Base-by-base conservation (phyloP, 352 stramenopile genomes). In the Pythium brassicae region DNA sequence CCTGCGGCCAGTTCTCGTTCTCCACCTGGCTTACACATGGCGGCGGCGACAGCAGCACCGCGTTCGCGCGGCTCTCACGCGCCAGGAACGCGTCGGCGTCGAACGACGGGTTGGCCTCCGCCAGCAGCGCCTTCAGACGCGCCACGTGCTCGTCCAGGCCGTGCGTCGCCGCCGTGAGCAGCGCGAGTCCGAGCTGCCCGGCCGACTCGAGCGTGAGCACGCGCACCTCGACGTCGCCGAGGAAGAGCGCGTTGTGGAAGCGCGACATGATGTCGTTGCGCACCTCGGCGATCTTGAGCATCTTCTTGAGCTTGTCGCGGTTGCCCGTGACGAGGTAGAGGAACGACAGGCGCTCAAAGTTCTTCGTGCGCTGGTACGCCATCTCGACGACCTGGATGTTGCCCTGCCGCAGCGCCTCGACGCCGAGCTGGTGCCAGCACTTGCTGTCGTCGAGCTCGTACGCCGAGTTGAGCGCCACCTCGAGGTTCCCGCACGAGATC, bases 321-420 rank as follows among this genome's bases (percentile, higher is more conserved):
- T 99, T 98, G 54, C 97, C 97, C 47, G 97, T 99, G 43, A 99
- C 89, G 19, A 99, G 79, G 77, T 99, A 99, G 32, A 99, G 74
- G 76, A 99, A 99, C 51, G 90, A 98, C 17, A 99, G 77, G n/a
- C 96, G 92, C 66, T 99, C 97, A 68, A 99, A 99, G 81, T 99
- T 97, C 74, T 99, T 99, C 26, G 97, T 99, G 43, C 96, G 91
- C 83, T 99, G 97, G 68, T 99, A 99, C 37, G 94, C 96, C 96
- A 99, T 99, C 74, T 99, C 97, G 29, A 99, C 97, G 62, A 99
- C 95, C 72, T 98, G 87, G 59, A 98, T 95, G 69, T 99, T 99
- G 60, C 97, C 97, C 77, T 99, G 97, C 15, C 96, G 90, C 51
- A 99, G 71, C 19, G 97, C 97, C 69, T 99, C 97, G 34, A 93